These are phyloP conservation scores for Caryocar brasiliense DNA, from an alignment of 441 rosid genomes.

Conservation along the genomic window DNA sequence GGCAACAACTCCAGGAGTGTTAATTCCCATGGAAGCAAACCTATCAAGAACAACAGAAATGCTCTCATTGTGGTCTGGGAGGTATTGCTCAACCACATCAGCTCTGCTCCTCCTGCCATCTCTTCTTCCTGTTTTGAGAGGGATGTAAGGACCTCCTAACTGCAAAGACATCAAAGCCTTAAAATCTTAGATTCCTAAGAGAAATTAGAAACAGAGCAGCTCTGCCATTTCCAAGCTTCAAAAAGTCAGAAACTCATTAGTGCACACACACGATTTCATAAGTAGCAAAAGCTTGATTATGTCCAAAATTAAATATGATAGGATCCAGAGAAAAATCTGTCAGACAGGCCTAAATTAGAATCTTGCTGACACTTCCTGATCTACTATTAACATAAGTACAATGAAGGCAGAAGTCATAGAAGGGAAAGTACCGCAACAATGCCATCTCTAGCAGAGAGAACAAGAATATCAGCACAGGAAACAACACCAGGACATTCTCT, in stretches of 20 bases:
- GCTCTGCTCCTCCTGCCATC: constrained; percentile 85
- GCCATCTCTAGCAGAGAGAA: constrained; percentile 83
- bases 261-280: too few species aligned
- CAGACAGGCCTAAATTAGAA: background rate
- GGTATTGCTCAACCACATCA: constrained; percentile 58
- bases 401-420: background rate
- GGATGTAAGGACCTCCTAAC: constrained; percentile 90
- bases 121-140: constrained; percentile 84
- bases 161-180: constrained; percentile 10
- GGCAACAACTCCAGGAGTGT: constrained; percentile 75
- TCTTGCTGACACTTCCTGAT: constrained; percentile 2
- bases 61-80: constrained; percentile 95
- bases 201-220: too few species aligned
- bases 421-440: constrained; percentile 50
- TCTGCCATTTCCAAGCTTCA: too few species aligned
- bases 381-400: background rate
- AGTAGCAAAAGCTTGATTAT: too few species aligned
- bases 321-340: background rate
- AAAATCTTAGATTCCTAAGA: background rate
- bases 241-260: too few species aligned
- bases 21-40: constrained; percentile 63
- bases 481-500: constrained; percentile 92
- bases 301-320: too few species aligned
- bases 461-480: constrained; percentile 86
- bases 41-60: constrained; percentile 74